Base-by-base conservation (phyloP, 2,329 filamentous ascomycete genomes). In the Clonostachys rhizophaga region DNA sequence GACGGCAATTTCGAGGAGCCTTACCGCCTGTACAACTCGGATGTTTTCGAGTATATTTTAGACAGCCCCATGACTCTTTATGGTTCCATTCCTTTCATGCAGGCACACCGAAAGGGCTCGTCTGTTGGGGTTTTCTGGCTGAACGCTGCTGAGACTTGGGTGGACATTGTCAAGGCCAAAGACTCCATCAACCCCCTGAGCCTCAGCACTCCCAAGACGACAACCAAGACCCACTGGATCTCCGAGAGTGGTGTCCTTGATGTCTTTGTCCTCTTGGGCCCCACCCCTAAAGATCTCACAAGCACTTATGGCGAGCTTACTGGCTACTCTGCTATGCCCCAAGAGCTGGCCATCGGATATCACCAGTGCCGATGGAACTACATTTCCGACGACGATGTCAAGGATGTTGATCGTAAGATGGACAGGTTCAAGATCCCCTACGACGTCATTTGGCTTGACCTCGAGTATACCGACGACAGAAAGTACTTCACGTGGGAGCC, bases 291-390 rank as follows among this genome's bases (percentile, higher is more conserved):
- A 54, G 89, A 95, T 54, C 76, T 99, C 40, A 86, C 86, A 53
- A 87, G 85, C 58, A 83, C 80, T 33, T 99, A 96, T 63, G 84
- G 86, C 52, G 89, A 96, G 64, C 81, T 99, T 42, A 99, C 94
- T 9, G 94, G 94, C 24, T 92, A 85, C 59, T 94, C 91, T 33
- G 86, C 91, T 50, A 81, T 99, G 67, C 94, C 94, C 2, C 91
- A 96, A 59, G 87, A 94, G 53, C 96, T 96, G 58, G 80, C 92
- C 3, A 83, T 99, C 55, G 94, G 83, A 12, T 96, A 97, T 67
- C 94, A 99, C 62, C 94, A 99, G 66, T 97, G 94, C 66, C 87
- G 94, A 57, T 99, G 94, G 94, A 99, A 99, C 70, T 99, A 99
- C 63, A 86, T 96, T 48, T 95, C 90, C 2, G 92, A 96, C 58